Percentiles rank a stretch among this genome's conserved stretches.
Conservation (phyloP, 257 asterid genomes). For the Leonotis leonurus region DNA sequence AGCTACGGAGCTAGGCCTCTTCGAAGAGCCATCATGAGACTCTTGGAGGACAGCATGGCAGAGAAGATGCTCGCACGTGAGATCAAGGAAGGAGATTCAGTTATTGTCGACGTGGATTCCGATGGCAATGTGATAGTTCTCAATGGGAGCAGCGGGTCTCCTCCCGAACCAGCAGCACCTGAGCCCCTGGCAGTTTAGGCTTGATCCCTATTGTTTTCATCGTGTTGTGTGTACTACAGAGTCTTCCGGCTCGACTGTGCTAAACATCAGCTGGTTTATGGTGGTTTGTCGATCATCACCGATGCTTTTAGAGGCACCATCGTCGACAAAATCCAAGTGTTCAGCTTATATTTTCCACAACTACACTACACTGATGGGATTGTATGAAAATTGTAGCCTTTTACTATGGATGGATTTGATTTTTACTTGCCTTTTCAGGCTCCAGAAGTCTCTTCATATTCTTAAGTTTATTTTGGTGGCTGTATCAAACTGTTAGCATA, state of each 20-base stretch:
- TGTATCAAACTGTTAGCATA: neutral
- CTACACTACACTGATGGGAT: slow-evolving; percentile 2
- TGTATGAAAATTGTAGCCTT: slow-evolving; percentile 12
- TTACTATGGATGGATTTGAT: neutral
- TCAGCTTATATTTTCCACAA: neutral
- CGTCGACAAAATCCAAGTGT: neutral
- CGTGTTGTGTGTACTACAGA: slow-evolving; percentile 12
- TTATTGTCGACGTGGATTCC: slow-evolving; percentile 51
- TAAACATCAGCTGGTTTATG: too few relatives aligned
- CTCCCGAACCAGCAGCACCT: slow-evolving; percentile 38
- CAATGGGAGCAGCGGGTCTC: slow-evolving; percentile 51
- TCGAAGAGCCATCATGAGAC: slow-evolving; percentile 74
- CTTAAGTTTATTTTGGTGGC: neutral
- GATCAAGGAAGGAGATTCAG: slow-evolving; percentile 65
- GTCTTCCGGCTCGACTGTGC: too few relatives aligned
- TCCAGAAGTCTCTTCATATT: neutral
- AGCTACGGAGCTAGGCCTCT: slow-evolving; percentile 85
- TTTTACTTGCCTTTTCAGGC: neutral
- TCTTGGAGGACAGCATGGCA: slow-evolving; percentile 77
- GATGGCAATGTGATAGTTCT: slow-evolving; percentile 61
- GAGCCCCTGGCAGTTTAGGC: slow-evolving; percentile 42
- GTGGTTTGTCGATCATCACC: neutral
- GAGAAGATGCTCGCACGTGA: slow-evolving; percentile 65
- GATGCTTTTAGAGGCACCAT: neutral
- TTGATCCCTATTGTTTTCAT: neutral